Evolutionary conservation across 768 basidiomycete genomes (phyloP).

Genomic region (Termitomyces sp.): DNA sequence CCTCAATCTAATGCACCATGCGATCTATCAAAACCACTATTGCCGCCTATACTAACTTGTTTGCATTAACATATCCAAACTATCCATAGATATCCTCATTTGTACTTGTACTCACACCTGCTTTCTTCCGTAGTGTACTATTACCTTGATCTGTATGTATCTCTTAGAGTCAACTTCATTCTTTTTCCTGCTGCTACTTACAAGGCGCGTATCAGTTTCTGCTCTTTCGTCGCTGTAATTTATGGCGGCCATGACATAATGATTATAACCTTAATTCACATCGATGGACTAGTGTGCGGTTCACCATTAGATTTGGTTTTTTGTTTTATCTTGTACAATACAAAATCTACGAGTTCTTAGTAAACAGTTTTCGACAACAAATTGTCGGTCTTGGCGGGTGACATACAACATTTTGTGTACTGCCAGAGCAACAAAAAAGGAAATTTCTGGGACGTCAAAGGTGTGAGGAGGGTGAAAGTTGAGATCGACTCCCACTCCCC

Average conservation of each 20-base stretch:
- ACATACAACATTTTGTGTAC: too few species aligned
- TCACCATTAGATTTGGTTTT: not conserved
- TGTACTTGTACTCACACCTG: constrained; percentile 9
- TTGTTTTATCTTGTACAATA: too few species aligned
- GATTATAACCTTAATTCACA: not conserved
- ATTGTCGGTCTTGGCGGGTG: too few species aligned
- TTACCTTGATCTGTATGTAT: constrained; percentile 11
- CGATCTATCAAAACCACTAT: not conserved
- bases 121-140: constrained; percentile 9
- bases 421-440: too few species aligned
- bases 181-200: not conserved
- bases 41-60: not conserved
- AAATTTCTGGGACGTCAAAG: too few species aligned
- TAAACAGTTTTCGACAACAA: too few species aligned
- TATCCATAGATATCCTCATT: constrained; percentile 10
- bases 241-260: not conserved
- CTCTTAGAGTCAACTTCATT: constrained; percentile 5
- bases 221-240: not conserved
- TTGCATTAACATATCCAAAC: constrained; percentile 3
- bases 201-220: not conserved
- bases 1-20: not conserved
- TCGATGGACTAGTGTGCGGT: not conserved
- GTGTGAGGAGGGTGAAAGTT: too few species aligned
- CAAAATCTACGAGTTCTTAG: too few species aligned
- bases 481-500: too few species aligned